Conservation (phyloP, 2,329 filamentous ascomycete species). For the Fusarium sp. region DNA sequence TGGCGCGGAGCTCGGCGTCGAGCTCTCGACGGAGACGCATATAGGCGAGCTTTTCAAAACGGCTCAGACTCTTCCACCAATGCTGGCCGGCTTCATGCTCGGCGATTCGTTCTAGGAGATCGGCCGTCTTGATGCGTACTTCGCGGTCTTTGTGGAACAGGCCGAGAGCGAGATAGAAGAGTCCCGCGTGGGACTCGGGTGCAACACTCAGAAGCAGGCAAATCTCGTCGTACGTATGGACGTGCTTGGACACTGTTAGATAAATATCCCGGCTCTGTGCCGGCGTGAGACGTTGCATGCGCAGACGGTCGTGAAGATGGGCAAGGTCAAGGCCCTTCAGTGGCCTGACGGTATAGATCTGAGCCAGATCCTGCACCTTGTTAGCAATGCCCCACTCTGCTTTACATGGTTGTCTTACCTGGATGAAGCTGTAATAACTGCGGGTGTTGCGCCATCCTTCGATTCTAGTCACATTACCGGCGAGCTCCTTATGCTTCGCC, state of each 20-base stretch:
- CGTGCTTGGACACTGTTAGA: conserved; percentile 78
- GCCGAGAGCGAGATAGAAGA: conserved; percentile 92
- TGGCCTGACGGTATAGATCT: conserved; percentile 72
- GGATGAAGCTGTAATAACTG: conserved; percentile 95
- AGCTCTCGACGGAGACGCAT: conserved; percentile 79
- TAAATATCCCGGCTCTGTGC: conserved; percentile 87
- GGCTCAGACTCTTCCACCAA: conserved; percentile 88
- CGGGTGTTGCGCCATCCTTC: conserved; percentile 97
- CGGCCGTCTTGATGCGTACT: conserved; percentile 81
- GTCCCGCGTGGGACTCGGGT: conserved; percentile 85
- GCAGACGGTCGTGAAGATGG: conserved; percentile 91
- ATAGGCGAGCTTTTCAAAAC: conserved; percentile 90
- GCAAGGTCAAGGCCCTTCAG: conserved; percentile 87
- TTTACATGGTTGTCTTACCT: conserved; percentile 61
- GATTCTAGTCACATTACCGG: conserved; percentile 90
- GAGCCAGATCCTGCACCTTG: conserved; percentile 69
- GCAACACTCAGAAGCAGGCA: conserved; percentile 85
- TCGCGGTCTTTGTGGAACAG: conserved; percentile 89
- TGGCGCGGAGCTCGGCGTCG: conserved; percentile 63
- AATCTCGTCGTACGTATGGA: conserved; percentile 85
- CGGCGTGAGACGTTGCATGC: conserved; percentile 81
- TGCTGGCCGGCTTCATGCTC: conserved; percentile 92
- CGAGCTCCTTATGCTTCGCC: conserved; percentile 84
- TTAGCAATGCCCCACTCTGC: conserved; percentile 15
- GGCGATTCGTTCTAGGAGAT: conserved; percentile 83